Evolutionary conservation across 2,329 filamentous ascomycete species (phyloP), one percentile per base, ranked within the genome.

Genomic region (Fusarium tupiense): DNA sequence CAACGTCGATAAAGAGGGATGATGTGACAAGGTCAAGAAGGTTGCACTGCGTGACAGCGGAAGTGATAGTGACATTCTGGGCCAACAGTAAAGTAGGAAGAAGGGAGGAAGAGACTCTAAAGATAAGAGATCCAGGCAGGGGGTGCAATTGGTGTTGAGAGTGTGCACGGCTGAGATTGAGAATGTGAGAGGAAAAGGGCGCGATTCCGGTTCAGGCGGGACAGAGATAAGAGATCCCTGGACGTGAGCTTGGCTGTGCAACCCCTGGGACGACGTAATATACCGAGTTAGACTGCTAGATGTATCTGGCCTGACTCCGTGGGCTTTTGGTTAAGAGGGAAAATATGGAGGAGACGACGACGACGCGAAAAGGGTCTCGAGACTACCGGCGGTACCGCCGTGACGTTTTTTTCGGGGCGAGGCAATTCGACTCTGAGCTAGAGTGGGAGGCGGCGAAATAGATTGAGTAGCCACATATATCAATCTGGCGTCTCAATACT

Each of bases 201-300:
- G 61, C 61, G 61, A 60, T 46, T 31, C 61, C 61, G 33, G 41
- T 63, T 63, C 61, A 59, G 56, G 44, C 47, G 59, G 41, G 37
- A 46, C 31, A 71, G 52, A 71, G 69, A 71, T 71, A 71, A 71
- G 69, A 54, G 62, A 71, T 72, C 56, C 69, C 68, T 72, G 63
- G 26, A 46, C 52, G 38, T n/a, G 41, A 41, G 24, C 61, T 60
- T 61, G 53, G 61, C 61, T 64, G 53, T 60, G 53, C 60, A 38
- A 64, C 59, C 43, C 60, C 52, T 59, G 40, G 59, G 31, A 17
- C 60, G 46, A 57, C 59, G 59, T 57, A 56, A 59, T 49, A 50
- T 46, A 26, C 38, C n/a, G 31, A 50, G 41, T 59, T 59, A 52
- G 57, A 54, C 38, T 37, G 31, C 37, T 31, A 50, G 43, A 54